Evolutionary conservation across 352 stramenopile species (phyloP).

Genomic region (Globisporangium viniferum): DNA sequence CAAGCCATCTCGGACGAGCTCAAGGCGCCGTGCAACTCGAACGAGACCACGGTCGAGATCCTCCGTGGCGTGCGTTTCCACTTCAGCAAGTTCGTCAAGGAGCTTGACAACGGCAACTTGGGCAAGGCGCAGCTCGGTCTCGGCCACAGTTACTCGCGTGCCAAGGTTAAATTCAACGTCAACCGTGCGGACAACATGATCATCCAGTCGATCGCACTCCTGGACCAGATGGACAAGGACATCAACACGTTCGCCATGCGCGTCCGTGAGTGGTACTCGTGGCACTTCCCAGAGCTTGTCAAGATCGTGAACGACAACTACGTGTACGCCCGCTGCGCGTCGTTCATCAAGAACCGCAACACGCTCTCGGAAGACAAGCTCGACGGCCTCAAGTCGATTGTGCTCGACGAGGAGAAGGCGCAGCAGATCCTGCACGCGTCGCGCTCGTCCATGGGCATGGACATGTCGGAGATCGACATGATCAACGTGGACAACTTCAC

Average conservation of each 20-base stretch:
- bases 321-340: constrained; percentile 96
- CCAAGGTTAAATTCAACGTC: constrained; percentile 99
- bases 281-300: constrained; percentile 99
- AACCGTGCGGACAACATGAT: constrained; percentile 99
- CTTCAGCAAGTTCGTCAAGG: constrained; percentile 98
- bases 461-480: constrained; percentile 99
- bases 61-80: constrained; percentile 96
- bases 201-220: constrained; percentile 98
- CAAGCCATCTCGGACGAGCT: constrained; percentile 95
- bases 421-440: constrained; percentile 94
- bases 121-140: constrained; percentile 99
- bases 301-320: constrained; percentile 99
- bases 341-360: constrained; percentile 95
- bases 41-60: constrained; percentile 97
- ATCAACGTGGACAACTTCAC: constrained; percentile 99
- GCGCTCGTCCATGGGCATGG: constrained; percentile 99
- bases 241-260: constrained; percentile 99
- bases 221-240: constrained; percentile 99
- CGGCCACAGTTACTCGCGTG: constrained; percentile 98
- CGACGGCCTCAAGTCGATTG: constrained; percentile 89
- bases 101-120: constrained; percentile 93
- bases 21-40: constrained; percentile 93
- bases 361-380: constrained; percentile 79
- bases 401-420: constrained; percentile 96
- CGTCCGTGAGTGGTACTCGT: constrained; percentile 99